Evolutionary conservation across 2,329 filamentous ascomycete genomes (phyloP), one percentile per base, ranked within the genome.

Genomic region (Monilinia aucupariae): DNA sequence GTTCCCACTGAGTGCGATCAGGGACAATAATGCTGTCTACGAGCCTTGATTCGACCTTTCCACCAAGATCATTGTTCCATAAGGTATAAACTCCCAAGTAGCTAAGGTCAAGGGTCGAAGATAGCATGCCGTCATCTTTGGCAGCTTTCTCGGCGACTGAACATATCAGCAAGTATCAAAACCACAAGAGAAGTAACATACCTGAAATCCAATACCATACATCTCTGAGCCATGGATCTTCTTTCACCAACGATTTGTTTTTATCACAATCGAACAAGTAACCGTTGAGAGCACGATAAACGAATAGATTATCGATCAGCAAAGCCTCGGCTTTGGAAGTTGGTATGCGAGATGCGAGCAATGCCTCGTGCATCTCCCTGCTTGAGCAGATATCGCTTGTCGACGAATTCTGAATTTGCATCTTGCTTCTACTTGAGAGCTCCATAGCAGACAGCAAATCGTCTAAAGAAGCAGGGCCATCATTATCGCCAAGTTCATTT

Each of bases 181-280:
- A n/a, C n/a, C 12, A 25, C 5, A 34, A 41, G 20, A 61, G 37
- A 48, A 22, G 15, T n/a, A 67, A 80, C 78, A 71, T 71, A 85
- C 88, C 85, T 64, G 83, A 80, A 54, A 92, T 80, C 80, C 89
- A 90, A 53, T 85, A 83, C 91, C 91, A 96, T n/a, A 90, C 78
- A 62, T 89, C 87, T 63, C 85, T 82, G n/a, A 93, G 78, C 84
- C 89, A 90, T 37, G 83, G 84, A 70, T 92, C 87, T 65, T 91
- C 88, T 7, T 81, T 78, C 1, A 89, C 81, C n/a, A 92, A 82
- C 7, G 80, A 76, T 65, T 82, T 82, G 70, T 94, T 94, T 54
- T 78, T 81, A 20, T 76, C 75, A 64, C 85, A 85, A 69, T 92
- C 79, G 65, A 88, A 86, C 0, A 87, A 75, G 66, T 88, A 88